Evolutionary conservation across 352 stramenopile species (phyloP).

Genomic region (Pythium oligandrum): DNA sequence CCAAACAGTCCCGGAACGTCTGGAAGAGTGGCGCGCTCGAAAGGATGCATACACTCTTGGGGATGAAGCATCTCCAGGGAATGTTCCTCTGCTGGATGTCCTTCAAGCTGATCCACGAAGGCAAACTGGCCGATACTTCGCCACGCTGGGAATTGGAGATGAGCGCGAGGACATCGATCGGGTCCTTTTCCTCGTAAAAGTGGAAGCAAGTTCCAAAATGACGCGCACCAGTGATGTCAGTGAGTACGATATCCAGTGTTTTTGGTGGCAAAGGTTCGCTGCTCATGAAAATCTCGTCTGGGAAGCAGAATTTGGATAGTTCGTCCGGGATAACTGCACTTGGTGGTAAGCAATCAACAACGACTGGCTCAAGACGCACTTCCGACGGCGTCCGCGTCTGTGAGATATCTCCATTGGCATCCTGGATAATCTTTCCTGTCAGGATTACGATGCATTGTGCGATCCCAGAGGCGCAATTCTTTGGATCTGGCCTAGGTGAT

Average conservation of each 20-base stretch:
- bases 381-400: constrained; percentile 33
- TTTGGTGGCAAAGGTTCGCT: constrained; percentile 32
- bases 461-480: constrained; percentile 12
- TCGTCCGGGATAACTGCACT: constrained; percentile 47
- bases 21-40: constrained; percentile 53
- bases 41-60: constrained; percentile 62
- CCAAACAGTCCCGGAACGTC: constrained; percentile 40
- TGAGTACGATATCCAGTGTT: constrained; percentile 69
- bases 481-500: too few relatives aligned
- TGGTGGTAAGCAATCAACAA: constrained; percentile 47
- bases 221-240: constrained; percentile 51
- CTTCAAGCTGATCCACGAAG: constrained; percentile 63
- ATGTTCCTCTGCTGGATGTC: constrained; percentile 60
- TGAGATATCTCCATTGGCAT: constrained; percentile 26
- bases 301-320: constrained; percentile 72
- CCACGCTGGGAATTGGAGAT: constrained; percentile 42
- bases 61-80: constrained; percentile 49
- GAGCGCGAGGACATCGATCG: constrained; percentile 57
- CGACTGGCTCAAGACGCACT: constrained; percentile 42
- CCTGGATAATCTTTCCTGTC: constrained; percentile 34
- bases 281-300: constrained; percentile 46
- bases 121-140: constrained; percentile 31
- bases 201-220: constrained; percentile 61
- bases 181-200: constrained; percentile 56
- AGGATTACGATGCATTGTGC: constrained; percentile 62